Evolutionary conservation across 2,329 filamentous ascomycete genomes (phyloP).

Genomic region (Fusarium staphyleae): DNA sequence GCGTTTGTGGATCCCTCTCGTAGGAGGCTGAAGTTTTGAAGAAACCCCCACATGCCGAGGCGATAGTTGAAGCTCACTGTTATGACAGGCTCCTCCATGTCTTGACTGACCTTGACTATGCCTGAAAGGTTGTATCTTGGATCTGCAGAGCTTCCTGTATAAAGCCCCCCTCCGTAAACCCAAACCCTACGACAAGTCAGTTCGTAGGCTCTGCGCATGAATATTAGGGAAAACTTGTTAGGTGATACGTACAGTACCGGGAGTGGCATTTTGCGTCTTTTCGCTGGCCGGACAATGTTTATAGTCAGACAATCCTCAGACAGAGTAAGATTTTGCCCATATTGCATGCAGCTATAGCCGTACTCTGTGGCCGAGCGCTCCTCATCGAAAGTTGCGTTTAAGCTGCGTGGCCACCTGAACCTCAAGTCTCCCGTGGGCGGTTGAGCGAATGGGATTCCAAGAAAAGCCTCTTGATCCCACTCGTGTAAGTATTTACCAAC

Average conservation of each 20-base stretch:
- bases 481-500: constrained; percentile 42
- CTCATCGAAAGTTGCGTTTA: constrained; percentile 46
- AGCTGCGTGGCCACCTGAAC: constrained; percentile 46
- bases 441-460: constrained; percentile 51
- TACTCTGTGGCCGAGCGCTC: constrained; percentile 52
- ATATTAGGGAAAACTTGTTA: not conserved
- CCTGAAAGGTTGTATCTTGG: constrained; percentile 49
- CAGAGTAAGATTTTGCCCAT: constrained; percentile 50
- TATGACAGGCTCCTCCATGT: constrained; percentile 60
- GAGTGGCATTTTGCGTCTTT: constrained; percentile 42
- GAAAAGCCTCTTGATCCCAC: constrained; percentile 50
- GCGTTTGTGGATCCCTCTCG: constrained; percentile 55
- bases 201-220: constrained; percentile 34
- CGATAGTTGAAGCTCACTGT: constrained; percentile 63
- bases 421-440: constrained; percentile 47
- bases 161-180: constrained; percentile 66
- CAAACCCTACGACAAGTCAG: constrained; percentile 48
- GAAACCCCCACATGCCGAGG: constrained; percentile 60
- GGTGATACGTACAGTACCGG: constrained; percentile 46
- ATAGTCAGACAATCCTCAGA: constrained; percentile 58
- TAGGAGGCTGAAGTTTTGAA: constrained; percentile 54
- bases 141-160: constrained; percentile 57
- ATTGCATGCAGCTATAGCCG: constrained; percentile 57
- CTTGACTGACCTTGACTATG: constrained; percentile 58
- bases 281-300: constrained; percentile 52